These are phyloP conservation scores for Lactarius akahatsu DNA, from an alignment of 768 basidiomycete species.

Conservation along the genomic window DNA sequence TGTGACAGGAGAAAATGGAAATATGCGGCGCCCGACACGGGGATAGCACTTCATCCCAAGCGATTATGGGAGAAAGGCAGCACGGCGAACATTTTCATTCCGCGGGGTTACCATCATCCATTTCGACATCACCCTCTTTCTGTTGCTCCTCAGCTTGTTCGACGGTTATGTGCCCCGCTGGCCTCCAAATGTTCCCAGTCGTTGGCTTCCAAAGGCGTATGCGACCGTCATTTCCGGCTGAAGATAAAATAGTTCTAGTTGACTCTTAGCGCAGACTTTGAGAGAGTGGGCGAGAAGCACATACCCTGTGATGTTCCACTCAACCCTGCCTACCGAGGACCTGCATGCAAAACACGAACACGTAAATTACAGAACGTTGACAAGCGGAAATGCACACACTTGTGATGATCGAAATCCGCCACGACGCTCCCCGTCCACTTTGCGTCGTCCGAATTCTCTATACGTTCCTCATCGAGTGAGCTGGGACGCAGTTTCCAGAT, in stretches of 20 bases:
- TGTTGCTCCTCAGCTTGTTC: slow-evolving; percentile 62
- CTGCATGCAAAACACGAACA: slow-evolving; percentile 37
- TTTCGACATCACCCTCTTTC: slow-evolving; percentile 43
- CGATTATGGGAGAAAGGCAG: neutral
- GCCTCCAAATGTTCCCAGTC: slow-evolving; percentile 79
- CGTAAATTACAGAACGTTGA: slow-evolving; percentile 1
- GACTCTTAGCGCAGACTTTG: slow-evolving; percentile 8
- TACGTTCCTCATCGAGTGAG: slow-evolving; percentile 39
- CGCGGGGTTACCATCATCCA: slow-evolving; percentile 42
- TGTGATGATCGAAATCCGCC: slow-evolving; percentile 86
- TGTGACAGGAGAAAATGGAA: slow-evolving; percentile 7
- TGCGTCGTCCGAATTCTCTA: slow-evolving; percentile 44
- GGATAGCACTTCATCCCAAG: neutral
- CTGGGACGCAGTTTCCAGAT: slow-evolving; percentile 84
- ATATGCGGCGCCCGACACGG: neutral
- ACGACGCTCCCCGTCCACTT: slow-evolving; percentile 75
- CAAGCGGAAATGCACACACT: slow-evolving; percentile 43
- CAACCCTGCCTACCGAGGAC: slow-evolving; percentile 78
- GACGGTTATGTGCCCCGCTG: slow-evolving; percentile 78
- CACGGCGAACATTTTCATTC: slow-evolving; percentile 34
- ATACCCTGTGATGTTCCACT: slow-evolving; percentile 92
- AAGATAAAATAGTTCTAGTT: slow-evolving; percentile 74
- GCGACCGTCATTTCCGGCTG: slow-evolving; percentile 79
- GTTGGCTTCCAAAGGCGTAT: slow-evolving; percentile 85
- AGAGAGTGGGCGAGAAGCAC: slow-evolving; percentile 22